Percentiles rank a stretch among this genome's conserved stretches.
These are phyloP conservation scores for Beverwykella pulmonaria DNA, from an alignment of 495 filamentous ascomycete species.

Conservation along the genomic window DNA sequence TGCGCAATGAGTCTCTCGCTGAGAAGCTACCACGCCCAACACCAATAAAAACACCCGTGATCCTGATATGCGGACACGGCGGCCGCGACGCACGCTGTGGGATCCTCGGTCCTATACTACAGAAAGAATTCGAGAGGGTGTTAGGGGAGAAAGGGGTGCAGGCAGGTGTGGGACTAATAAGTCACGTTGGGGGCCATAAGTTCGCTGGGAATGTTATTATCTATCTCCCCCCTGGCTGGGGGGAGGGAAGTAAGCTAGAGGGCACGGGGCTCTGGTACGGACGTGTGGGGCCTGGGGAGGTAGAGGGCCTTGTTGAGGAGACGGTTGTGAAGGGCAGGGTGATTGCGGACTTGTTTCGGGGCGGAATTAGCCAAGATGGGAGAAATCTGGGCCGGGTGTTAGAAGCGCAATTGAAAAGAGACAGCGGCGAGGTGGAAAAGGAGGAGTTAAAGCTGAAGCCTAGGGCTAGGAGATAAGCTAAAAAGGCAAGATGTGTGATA, in stretches of 20 bases:
- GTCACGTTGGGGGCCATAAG: constrained; percentile 90
- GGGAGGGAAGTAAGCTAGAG: constrained; percentile 53
- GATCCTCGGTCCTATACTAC: constrained; percentile 71
- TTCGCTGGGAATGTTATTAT: constrained; percentile 93
- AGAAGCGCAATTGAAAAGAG: constrained; percentile 17
- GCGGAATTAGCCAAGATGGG: constrained; percentile 5
- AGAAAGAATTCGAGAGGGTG: constrained; percentile 64
- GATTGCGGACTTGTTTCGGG: constrained; percentile 20
- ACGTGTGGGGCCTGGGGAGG: constrained; percentile 79
- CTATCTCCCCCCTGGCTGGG: constrained; percentile 67
- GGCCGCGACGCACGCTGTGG: constrained; percentile 81
- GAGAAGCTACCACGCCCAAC: constrained; percentile 48
- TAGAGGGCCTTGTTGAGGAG: constrained; percentile 81
- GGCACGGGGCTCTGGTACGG: constrained; percentile 95
- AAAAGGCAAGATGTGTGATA: too few relatives aligned
- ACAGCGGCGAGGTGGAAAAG: constrained; percentile 3
- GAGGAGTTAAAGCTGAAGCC: constrained; percentile 21
- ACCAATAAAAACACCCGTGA: constrained; percentile 66
- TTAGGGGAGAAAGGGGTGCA: constrained; percentile 40
- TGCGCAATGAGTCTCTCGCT: constrained; percentile 39
- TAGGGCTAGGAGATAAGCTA: constrained; percentile 1
- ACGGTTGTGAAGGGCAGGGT: constrained; percentile 62
- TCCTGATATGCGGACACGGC: constrained; percentile 85
- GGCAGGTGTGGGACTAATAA: constrained; percentile 71
- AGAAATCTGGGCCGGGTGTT: constrained; percentile 3